Conservation (phyloP, 371 early-diverging fungal species). For the Mortierella sp. region DNA sequence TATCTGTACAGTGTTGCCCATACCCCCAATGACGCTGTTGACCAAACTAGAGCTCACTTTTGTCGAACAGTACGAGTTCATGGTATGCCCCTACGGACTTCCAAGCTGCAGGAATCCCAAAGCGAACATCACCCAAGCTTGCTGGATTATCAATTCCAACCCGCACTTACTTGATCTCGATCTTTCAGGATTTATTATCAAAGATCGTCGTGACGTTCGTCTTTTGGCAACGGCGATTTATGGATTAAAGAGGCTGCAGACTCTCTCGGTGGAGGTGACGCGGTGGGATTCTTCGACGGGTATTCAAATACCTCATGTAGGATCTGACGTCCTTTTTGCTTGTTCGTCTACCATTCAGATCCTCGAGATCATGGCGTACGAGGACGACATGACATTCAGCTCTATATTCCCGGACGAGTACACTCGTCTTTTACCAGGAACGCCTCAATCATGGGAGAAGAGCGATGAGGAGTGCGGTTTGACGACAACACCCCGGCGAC, state of each 20-base stretch:
- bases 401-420: neutral
- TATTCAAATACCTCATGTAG: too few species aligned
- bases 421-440: neutral
- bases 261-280: neutral
- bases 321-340: neutral
- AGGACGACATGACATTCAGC: neutral
- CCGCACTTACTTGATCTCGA: neutral
- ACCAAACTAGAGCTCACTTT: neutral
- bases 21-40: neutral
- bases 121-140: neutral
- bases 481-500: neutral
- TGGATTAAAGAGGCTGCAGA: neutral
- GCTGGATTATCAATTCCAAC: neutral
- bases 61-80: neutral
- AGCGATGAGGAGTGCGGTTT: neutral
- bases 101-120: neutral
- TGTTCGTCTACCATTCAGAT: too few species aligned
- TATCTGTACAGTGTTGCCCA: neutral
- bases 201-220: neutral
- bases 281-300: neutral
- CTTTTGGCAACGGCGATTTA: neutral
- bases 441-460: neutral
- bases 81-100: neutral
- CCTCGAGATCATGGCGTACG: neutral
- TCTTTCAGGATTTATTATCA: neutral